Percentiles rank a stretch among this genome's conserved stretches.
These are phyloP conservation scores for Liquidambar formosana DNA, from an alignment of 164 flowering plant species.

Conservation along the genomic window DNA sequence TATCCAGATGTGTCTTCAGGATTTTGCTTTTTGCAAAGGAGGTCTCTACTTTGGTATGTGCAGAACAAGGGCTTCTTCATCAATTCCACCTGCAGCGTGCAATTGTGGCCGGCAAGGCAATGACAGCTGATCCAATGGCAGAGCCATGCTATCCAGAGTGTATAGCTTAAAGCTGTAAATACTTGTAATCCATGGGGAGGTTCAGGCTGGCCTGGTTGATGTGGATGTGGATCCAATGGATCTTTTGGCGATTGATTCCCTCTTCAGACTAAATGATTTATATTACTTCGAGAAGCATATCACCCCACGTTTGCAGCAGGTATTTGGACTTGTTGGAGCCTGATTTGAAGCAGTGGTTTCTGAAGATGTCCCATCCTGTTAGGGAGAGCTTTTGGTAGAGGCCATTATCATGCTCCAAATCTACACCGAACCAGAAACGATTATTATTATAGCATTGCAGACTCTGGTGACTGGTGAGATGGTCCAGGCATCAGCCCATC, in stretches of 20 bases:
- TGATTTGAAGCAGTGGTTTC: slow-evolving; percentile 80
- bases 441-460: slow-evolving; percentile 78
- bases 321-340: slow-evolving; percentile 89
- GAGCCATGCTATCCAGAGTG: slow-evolving; percentile 95
- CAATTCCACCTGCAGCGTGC: slow-evolving; percentile 97
- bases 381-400: slow-evolving; percentile 55
- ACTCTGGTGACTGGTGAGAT: slow-evolving; percentile 82
- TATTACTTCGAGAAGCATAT: slow-evolving; percentile 94
- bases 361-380: slow-evolving; percentile 76
- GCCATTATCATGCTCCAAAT: slow-evolving; percentile 31
- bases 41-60: slow-evolving; percentile 91
- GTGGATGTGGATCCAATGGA: slow-evolving; percentile 93
- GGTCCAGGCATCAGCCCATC: slow-evolving; percentile 50
- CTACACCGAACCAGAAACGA: slow-evolving; percentile 68
- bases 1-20: slow-evolving; percentile 81
- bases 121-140: slow-evolving; percentile 88
- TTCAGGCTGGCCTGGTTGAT: slow-evolving; percentile 85
- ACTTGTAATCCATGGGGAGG: slow-evolving; percentile 90
- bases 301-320: slow-evolving; percentile 84
- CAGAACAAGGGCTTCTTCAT: slow-evolving; percentile 55
- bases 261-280: slow-evolving; percentile 71
- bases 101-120: slow-evolving; percentile 87
- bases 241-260: slow-evolving; percentile 69
- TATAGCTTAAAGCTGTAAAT: slow-evolving; percentile 80
- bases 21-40: slow-evolving; percentile 95